A percentile compares a stretch with the other conserved stretches of the same genome.
Evolutionary conservation across 768 basidiomycete species (phyloP).

Genomic region (Boletus vermiculosoides): DNA sequence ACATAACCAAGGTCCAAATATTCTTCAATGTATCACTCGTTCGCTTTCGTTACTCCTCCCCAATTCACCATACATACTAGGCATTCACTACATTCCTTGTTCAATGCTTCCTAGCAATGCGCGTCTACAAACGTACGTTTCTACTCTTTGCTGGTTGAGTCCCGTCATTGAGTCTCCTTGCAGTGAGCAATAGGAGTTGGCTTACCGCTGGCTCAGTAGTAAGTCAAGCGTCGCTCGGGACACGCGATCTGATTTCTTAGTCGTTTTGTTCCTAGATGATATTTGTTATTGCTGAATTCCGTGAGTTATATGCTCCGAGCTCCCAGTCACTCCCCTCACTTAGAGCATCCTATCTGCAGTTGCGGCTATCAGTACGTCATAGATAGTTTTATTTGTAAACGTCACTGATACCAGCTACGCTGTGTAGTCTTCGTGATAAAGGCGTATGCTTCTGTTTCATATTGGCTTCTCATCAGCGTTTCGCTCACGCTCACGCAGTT

Average conservation of each 20-base stretch:
- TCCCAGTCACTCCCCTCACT: neutral
- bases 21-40: slow-evolving; percentile 42
- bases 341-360: neutral
- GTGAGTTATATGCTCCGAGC: slow-evolving; percentile 7
- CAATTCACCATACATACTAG: slow-evolving; percentile 9
- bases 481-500: neutral
- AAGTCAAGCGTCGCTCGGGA: neutral
- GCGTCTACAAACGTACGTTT: slow-evolving; percentile 47
- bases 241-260: neutral
- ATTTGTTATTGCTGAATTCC: slow-evolving; percentile 43
- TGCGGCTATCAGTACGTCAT: neutral
- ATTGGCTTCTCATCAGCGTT: neutral
- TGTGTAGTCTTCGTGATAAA: neutral
- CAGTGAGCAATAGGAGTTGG: slow-evolving; percentile 49
- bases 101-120: slow-evolving; percentile 52
- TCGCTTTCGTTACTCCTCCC: neutral
- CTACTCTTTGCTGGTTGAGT: neutral
- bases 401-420: neutral
- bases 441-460: neutral
- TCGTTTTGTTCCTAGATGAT: slow-evolving; percentile 7
- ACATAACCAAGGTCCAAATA: slow-evolving; percentile 42
- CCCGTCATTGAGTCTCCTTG: slow-evolving; percentile 12
- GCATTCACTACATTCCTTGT: slow-evolving; percentile 49
- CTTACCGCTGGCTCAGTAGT: slow-evolving; percentile 34
- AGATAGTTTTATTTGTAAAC: neutral